phyloP scores from a whole-genome alignment of 345 rosid species.

The Cardiospermum halicacabum region DNA sequence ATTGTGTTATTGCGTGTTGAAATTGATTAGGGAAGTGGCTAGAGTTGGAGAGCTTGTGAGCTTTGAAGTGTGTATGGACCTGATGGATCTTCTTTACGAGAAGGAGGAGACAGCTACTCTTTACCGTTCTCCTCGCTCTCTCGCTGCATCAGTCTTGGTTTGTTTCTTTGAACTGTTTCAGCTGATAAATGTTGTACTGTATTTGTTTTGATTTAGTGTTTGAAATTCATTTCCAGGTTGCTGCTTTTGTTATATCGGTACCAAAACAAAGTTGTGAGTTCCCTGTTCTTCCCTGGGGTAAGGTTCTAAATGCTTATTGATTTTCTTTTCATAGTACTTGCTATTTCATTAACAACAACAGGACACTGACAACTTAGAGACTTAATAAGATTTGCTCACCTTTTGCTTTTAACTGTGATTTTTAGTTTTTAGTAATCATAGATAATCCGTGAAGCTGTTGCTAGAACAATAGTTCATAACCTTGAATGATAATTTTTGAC shows the following conservation, averaged over 20 bases:
- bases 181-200: background rate
- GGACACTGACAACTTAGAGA: no score
- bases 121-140: constrained; percentile 43
- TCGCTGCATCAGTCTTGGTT: constrained; percentile 79
- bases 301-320: constrained; percentile 20
- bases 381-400: background rate
- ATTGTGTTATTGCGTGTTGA: background rate
- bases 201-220: constrained; percentile 14
- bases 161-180: constrained; percentile 14
- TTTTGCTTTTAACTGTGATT: background rate
- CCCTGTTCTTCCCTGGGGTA: constrained; percentile 84
- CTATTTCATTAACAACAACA: background rate
- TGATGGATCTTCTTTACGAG: constrained; percentile 89
- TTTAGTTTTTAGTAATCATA: background rate
- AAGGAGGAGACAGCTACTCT: constrained; percentile 53
- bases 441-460: background rate
- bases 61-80: constrained; percentile 71
- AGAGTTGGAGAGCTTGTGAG: constrained; percentile 60
- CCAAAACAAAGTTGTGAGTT: constrained; percentile 71
- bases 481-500: background rate
- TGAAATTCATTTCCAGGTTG: constrained; percentile 44
- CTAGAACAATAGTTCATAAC: background rate
- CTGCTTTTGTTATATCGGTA: constrained; percentile 62
- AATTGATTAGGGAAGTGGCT: constrained; percentile 53
- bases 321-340: background rate